phyloP scores from a whole-genome alignment of 495 filamentous ascomycete species.

The Penicillium arizonense region DNA sequence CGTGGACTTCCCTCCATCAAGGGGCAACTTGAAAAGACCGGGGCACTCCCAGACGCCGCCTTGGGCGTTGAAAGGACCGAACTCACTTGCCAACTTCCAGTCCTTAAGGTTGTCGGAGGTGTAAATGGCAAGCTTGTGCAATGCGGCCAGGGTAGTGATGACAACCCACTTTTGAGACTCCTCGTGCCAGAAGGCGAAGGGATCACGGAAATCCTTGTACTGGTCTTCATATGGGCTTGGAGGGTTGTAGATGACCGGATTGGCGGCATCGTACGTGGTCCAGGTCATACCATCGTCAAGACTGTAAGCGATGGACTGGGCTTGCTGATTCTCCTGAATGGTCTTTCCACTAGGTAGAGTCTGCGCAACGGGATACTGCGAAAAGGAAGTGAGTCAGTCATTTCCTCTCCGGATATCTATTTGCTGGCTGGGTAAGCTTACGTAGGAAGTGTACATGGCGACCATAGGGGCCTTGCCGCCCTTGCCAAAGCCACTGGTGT shows the following conservation, averaged over 20 bases:
- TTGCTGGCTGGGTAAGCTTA: not conserved
- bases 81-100: constrained; percentile 55
- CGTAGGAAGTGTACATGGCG: constrained; percentile 54
- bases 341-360: constrained; percentile 26
- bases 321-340: constrained; percentile 38
- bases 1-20: constrained; percentile 24
- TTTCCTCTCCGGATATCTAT: too few species aligned
- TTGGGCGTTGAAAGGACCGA: constrained; percentile 49
- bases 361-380: constrained; percentile 4
- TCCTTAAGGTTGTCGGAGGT: constrained; percentile 51
- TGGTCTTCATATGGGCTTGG: constrained; percentile 31
- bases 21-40: constrained; percentile 40
- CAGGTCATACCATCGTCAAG: constrained; percentile 52
- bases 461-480: constrained; percentile 50
- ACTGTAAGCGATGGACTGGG: constrained; percentile 57
- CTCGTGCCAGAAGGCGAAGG: constrained; percentile 54
- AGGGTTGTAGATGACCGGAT: constrained; percentile 50
- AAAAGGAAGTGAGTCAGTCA: not conserved
- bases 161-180: constrained; percentile 47
- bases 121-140: constrained; percentile 52
- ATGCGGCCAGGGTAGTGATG: constrained; percentile 43
- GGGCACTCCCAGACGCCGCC: constrained; percentile 61
- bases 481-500: constrained; percentile 57
- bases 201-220: constrained; percentile 53
- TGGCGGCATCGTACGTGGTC: constrained; percentile 45